Evolutionary conservation across 345 rosid genomes (phyloP).

Genomic region (Cardiospermum halicacabum): DNA sequence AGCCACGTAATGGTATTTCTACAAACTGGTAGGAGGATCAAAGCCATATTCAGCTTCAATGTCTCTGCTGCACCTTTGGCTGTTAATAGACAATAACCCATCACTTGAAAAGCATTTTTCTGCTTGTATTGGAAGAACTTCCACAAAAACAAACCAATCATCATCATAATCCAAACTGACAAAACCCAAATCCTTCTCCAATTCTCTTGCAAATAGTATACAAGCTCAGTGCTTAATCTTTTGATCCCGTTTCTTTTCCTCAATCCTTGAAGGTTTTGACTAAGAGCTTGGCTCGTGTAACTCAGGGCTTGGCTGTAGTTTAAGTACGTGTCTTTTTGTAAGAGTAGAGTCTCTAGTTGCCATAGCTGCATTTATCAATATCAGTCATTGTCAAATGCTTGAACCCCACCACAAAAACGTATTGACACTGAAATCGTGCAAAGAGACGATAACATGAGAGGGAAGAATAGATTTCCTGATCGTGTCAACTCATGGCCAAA

Average conservation of each 20-base stretch:
- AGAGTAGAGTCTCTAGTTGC: slow-evolving; percentile 95
- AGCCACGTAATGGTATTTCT: slow-evolving; percentile 96
- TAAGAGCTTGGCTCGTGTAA: slow-evolving; percentile 95
- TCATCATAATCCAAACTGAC: slow-evolving; percentile 66
- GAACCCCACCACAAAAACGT: slow-evolving; percentile 12
- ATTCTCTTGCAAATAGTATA: slow-evolving; percentile 75
- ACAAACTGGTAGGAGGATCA: slow-evolving; percentile 90
- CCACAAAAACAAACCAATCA: slow-evolving; percentile 86
- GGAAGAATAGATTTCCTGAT: slow-evolving; percentile 5
- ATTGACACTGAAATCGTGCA: background rate
- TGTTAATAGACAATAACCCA: slow-evolving; percentile 92
- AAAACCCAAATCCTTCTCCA: slow-evolving; percentile 96
- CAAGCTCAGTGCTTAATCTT: slow-evolving; percentile 43
- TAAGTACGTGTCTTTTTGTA: slow-evolving; percentile 92
- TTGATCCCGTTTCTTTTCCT: slow-evolving; percentile 47
- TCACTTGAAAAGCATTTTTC: slow-evolving; percentile 57
- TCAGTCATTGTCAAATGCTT: background rate
- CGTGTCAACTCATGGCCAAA: slow-evolving; percentile 20
- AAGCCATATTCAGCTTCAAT: slow-evolving; percentile 94
- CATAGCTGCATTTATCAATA: slow-evolving; percentile 60
- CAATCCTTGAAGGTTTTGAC: slow-evolving; percentile 96
- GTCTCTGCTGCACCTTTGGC: slow-evolving; percentile 98
- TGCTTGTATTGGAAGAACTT: slow-evolving; percentile 80
- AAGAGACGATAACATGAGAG: slow-evolving; percentile 3
- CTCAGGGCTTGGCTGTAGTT: slow-evolving; percentile 95